Conservation (phyloP, 345 rosid species). For the Salix exigua region DNA sequence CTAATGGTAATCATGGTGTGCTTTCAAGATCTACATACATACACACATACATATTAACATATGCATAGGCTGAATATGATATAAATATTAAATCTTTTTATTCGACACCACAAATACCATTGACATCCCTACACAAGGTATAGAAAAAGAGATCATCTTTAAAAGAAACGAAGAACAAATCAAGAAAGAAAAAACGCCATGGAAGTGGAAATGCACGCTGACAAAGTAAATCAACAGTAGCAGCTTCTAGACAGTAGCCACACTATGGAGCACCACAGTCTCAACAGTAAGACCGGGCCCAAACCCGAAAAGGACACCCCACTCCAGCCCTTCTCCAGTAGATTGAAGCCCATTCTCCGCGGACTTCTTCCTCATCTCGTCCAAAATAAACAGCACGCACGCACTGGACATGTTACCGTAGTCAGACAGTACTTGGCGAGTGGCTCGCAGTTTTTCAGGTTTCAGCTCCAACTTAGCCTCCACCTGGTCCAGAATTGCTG, state of each 20-base stretch:
- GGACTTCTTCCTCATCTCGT: conserved; percentile 69
- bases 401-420: conserved; percentile 88
- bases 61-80: too few relatives aligned
- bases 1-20: too few relatives aligned
- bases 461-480: conserved; percentile 51
- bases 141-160: not conserved
- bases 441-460: conserved; percentile 53
- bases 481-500: conserved; percentile 58
- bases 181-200: not conserved
- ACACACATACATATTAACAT: too few relatives aligned
- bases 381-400: conserved; percentile 65
- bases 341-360: conserved; percentile 43
- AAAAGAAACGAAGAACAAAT: not conserved
- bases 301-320: conserved; percentile 83
- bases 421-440: conserved; percentile 57
- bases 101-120: too few relatives aligned
- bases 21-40: too few relatives aligned
- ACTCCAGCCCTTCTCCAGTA: conserved; percentile 82
- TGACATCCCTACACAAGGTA: too few relatives aligned
- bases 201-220: not conserved
- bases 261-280: conserved; percentile 66
- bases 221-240: not conserved
- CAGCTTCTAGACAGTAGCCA: not conserved
- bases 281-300: conserved; percentile 87
- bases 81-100: too few relatives aligned